Base-by-base conservation (phyloP, 441 rosid genomes). In the Erysimum pusillum region DNA sequence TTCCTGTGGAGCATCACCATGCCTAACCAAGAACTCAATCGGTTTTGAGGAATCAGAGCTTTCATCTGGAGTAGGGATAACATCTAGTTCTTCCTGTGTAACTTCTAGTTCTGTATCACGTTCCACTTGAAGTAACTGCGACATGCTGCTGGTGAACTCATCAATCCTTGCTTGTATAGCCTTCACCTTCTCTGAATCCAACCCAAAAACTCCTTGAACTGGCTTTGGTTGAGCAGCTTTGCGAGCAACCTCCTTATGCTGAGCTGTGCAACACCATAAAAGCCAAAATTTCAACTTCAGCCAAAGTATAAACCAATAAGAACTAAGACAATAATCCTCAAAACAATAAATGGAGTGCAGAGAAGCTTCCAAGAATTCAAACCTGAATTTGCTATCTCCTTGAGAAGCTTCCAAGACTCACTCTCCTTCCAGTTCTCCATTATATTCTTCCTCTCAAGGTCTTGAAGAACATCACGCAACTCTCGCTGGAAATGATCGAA, bases 401-500 rank as follows among this genome's bases (percentile, higher is more conserved):
- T 95, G 66, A 95, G 92, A 80, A 95, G 76, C 85, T 85, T 90
- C 99, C 98, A 95, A 36, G 97, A 90, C 79, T 89, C 79, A 0
- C 93, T 84, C 68, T 85, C 75, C 15, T 83, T 86, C 99, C 99
- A 95, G 76, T 85, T 79, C 61, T 85, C 86, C 63, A 90, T 77
- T 22, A 78, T 9, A 11, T 88, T 76, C 62, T 85, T 86, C 5
- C 63, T 76, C 78, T 90, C 87, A 3, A 90, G 81, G 35, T 85
- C 90, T 71, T 86, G 95, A 80, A 95, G 93, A 81, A 88, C 89
- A 63, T 89, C 91, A 8, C 95, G 83, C 81, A 93, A 52, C 81
- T 95, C 98, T 63, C 99, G 85, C 85, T 95, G 99, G 85, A 95
- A 93, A 75, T 95, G 87, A 87, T 93, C 99, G 62, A 95, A 93